Evolutionary conservation across 352 stramenopile species (phyloP), one percentile per base, ranked within the genome.

Genomic region (Detonula confervacea): DNA sequence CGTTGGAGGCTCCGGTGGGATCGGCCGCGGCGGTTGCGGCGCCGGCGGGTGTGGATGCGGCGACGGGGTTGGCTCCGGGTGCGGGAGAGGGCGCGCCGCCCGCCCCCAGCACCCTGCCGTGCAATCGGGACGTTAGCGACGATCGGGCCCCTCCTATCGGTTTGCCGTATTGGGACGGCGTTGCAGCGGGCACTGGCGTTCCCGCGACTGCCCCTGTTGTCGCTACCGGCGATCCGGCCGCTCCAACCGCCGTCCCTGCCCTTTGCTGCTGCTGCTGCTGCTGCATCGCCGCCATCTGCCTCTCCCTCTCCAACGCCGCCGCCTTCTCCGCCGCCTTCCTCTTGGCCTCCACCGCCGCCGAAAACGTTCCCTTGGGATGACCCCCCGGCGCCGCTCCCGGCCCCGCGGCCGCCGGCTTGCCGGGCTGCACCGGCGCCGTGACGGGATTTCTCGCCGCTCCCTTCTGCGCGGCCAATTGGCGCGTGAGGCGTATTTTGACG

Each of bases 401-500:
- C n/a, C n/a, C n/a, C n/a, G n/a, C n/a, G n/a, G n/a, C n/a, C n/a
- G n/a, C n/a, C n/a, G n/a, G n/a, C n/a, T n/a, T n/a, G n/a, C 85
- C 79, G 29, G 78, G 46, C 66, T 69, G 47, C 1, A 80, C 22
- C 20, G 77, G 63, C 37, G 87, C 84, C 71, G 89, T 92, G 7
- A 72, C 62, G 14, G 87, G 87, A 79, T 91, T 90, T 39, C 77
- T 64, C 20, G 73, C 82, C 18, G 87, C 87, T 14, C 87, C 87
- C 72, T 90, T 84, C 68, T 93, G 87, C 16, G 85, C 85, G 11
- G 85, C 85, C 3, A 93, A 72, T 70, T 93, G 87, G 65, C 88
- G 87, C 22, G 83, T 90, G 7, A 93, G 65, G 46, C 87, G 59
- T 12, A 87, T 71, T 62, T 93, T 93, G 1, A 93, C 87, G 5